Evolutionary conservation across 2,329 filamentous ascomycete species (phyloP), one percentile per base, ranked within the genome.

Genomic region (Calonectria leucothoes): DNA sequence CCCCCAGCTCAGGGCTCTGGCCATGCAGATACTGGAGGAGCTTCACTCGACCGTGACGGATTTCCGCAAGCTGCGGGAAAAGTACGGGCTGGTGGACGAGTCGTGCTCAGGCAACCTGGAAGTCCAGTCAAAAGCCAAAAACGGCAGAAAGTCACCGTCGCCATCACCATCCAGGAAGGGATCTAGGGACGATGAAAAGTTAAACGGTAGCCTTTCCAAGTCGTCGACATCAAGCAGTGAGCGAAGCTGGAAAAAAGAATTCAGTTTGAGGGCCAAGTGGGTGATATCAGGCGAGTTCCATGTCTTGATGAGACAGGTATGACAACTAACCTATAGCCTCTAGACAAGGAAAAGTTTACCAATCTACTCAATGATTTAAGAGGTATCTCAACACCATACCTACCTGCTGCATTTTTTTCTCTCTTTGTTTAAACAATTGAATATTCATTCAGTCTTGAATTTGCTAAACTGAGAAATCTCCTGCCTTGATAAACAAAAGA

Each of bases 261-360:
- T 85, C 55, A 70, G 80, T 57, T 72, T 86, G 69, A 81, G 83
- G 49, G 84, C 85, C 0, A 86, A 83, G 74, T 87, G 86, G 86
- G 86, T 87, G 52, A 87, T 88, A 78, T 83, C 77, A 74, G 84
- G 84, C 82, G 73, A 80, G 82, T 71, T 55, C 14, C n/a, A n/a
- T n/a, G n/a, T n/a, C n/a, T n/a, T n/a, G n/a, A n/a, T n/a, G n/a
- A n/a, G n/a, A n/a, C n/a, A n/a, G n/a, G n/a, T n/a, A n/a, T n/a
- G n/a, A n/a, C 27, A 52, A 31, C 64, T 74, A 67, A 74, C 69
- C 45, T 35, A 35, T 37, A 65, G 17, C n/a, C 17, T 31, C 25
- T 76, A 82, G 86, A 87, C 78, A 87, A 87, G 79, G 85, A 87
- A 51, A 87, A 88, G 75, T 88, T 88, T 55, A 82, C 78, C 29